Evolutionary conservation across 176 grass and related monocot species (phyloP).

Genomic region (Phoenix dactylifera): DNA sequence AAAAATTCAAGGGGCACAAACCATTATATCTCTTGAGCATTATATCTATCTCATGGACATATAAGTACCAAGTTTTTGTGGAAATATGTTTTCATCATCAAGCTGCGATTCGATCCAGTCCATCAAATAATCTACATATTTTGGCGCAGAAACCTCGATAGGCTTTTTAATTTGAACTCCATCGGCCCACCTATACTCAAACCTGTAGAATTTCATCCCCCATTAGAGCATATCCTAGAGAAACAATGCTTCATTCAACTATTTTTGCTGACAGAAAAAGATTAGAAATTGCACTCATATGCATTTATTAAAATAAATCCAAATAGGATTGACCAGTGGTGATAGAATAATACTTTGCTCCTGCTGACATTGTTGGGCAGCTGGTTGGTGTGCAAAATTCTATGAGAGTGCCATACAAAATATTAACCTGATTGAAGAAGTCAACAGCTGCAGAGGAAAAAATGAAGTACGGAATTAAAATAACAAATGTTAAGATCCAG

Average conservation of each 20-base stretch:
- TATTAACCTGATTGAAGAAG: conserved; percentile 94
- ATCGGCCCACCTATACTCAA: conserved; percentile 92
- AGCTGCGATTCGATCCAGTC: conserved; percentile 81
- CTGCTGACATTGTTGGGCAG: conserved; percentile 87
- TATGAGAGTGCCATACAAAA: conserved; percentile 75
- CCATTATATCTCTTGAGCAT: no score
- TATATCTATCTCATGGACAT: no score
- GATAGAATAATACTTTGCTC: conserved; percentile 53
- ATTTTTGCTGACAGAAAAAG: no score
- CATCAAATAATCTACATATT: conserved; percentile 94
- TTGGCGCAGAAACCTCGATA: conserved; percentile 72
- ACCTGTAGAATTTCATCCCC: conserved; percentile 28
- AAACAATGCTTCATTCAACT: no score
- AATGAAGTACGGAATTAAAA: neutral
- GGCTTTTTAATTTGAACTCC: conserved; percentile 83
- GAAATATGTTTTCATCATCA: conserved; percentile 79
- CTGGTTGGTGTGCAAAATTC: conserved; percentile 88
- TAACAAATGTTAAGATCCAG: no score
- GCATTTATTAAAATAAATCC: no score
- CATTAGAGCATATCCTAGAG: no score
- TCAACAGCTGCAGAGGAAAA: conserved; percentile 60
- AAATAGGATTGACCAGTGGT: no score
- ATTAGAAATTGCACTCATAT: no score
- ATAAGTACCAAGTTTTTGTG: conserved; percentile 68
- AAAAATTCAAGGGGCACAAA: no score